phyloP scores from a whole-genome alignment of 2,329 filamentous ascomycete genomes.

The Fonsecaea pedrosoi region DNA sequence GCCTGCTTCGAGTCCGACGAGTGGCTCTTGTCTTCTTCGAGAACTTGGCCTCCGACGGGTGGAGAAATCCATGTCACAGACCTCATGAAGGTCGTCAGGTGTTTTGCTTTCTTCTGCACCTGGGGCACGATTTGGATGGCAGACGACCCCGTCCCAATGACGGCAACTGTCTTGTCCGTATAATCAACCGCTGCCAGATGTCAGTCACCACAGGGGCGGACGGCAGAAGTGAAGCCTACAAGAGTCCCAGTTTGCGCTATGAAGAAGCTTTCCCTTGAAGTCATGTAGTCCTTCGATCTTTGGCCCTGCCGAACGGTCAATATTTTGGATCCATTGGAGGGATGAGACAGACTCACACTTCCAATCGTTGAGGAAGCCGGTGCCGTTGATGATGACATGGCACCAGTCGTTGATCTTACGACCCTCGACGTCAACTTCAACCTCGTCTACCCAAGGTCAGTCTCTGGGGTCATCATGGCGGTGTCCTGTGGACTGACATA shows the following conservation, averaged over 20 bases:
- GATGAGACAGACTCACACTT: slow-evolving; percentile 41
- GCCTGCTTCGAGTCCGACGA: slow-evolving; percentile 21
- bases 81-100: slow-evolving; percentile 42
- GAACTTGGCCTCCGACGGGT: slow-evolving; percentile 14
- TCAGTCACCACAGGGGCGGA: slow-evolving; percentile 3
- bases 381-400: slow-evolving; percentile 48
- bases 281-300: slow-evolving; percentile 54
- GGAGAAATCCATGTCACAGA: slow-evolving; percentile 42
- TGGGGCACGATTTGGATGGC: slow-evolving; percentile 59
- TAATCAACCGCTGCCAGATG: slow-evolving; percentile 52
- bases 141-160: slow-evolving; percentile 69
- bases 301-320: slow-evolving; percentile 43
- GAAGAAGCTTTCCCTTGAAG: slow-evolving; percentile 56
- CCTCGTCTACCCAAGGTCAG: slow-evolving; percentile 9
- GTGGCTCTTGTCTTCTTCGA: slow-evolving; percentile 22
- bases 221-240: slow-evolving; percentile 5
- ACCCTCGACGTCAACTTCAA: slow-evolving; percentile 8
- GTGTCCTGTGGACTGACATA: slow-evolving; percentile 7
- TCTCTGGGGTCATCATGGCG: not conserved
- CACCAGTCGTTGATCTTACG: slow-evolving; percentile 36
- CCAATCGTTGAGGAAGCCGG: slow-evolving; percentile 51
- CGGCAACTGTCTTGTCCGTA: slow-evolving; percentile 64
- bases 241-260: slow-evolving; percentile 41
- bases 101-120: slow-evolving; percentile 37
- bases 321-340: not conserved